Base-by-base conservation (phyloP, 257 asterid genomes). In the Ocimum tenuiflorum region DNA sequence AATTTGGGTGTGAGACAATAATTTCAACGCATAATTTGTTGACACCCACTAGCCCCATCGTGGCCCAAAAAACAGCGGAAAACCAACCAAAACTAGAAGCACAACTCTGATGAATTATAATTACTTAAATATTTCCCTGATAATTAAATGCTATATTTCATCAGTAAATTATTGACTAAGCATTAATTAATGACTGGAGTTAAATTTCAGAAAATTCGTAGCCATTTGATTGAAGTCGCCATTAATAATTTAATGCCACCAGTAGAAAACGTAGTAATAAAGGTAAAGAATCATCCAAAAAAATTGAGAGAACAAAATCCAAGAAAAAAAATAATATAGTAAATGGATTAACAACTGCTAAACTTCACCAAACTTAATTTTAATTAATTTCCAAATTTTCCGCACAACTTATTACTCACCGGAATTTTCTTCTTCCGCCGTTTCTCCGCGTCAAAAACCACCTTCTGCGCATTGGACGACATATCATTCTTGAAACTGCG, bases 401-500 rank as follows among this genome's bases (percentile, higher is more conserved):
- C 3, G n/a, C n/a, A n/a, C n/a, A n/a, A n/a, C n/a, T n/a, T n/a
- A n/a, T n/a, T 27, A 72, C 82, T 77, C 60, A 84, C 91, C 75
- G 85, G 81, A 18, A 68, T 22, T 51, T 75, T 75, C 51, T 59
- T 73, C 79, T 60, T 49, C 72, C 36, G 77, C 60, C 78, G 86
- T 13, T 64, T 61, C 46, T 38, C 66, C 36, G 77, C 19, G 48
- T 78, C 86, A 9, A 74, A 60, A 67, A 78, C 55, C 1, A 69
- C 82, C 10, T 47, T 80, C 48, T 80, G 85, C 8, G 79, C 82
- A 43, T 69, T 41, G 11, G 71, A 17, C 42, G 68, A 69, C 1
- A 13, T 15, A 10, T 78, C 83, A 1, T 47, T 59, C 47, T 55
- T 70, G 22, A 73, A 58, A 60, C 56, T 71, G 11, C 65, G 76